Base-by-base conservation (phyloP, 306 rosid species). In the Cicer arietinum region DNA sequence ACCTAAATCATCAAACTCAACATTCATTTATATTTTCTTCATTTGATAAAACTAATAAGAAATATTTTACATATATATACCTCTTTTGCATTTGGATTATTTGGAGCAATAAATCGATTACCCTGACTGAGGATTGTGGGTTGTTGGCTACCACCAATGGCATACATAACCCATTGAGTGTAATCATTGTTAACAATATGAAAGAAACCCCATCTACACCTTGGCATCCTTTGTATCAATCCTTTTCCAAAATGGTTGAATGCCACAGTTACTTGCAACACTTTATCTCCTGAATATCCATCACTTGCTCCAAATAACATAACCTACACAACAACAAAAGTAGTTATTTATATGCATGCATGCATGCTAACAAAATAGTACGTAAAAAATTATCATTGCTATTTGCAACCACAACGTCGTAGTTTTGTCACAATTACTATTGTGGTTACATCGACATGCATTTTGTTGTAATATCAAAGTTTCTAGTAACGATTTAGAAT, bases 101-200 rank as follows among this genome's bases (percentile, higher is more conserved):
- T 41, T 7, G 82, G 84, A 43, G 91, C 87, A 18, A 80, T 56
- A 43, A 71, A 89, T 6, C 89, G 83, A 59, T 85, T 87, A 35
- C 91, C 89, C 73, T 87, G 91, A 79, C 94, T 87, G 17, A 83
- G 25, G 51, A 89, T 84, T 69, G 90, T 89, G 48, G 94, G 90
- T 20, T 77, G 75, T 76, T 67, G 52, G 44, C 89, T 85, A 11
- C 91, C 94, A 25, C 91, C 90, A 54, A 87, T 76, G 73, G 90
- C 89, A 63, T 85, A 85, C 89, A 82, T 89, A 63, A 67, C 76
- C 89, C 91, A 89, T 5, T 89, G 90, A 60, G 89, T 89, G 75
- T 83, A 86, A 81, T 83, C 88, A 65, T 89, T 82, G 83, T 85
- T 86, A 58, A 86, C 88, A 17, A 86, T 56, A 67, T 84, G 93